Percentiles rank a stretch among this genome's conserved stretches.
These are phyloP conservation scores for Apiospora arundinis DNA, from an alignment of 2,329 filamentous ascomycete species.

Conservation along the genomic window DNA sequence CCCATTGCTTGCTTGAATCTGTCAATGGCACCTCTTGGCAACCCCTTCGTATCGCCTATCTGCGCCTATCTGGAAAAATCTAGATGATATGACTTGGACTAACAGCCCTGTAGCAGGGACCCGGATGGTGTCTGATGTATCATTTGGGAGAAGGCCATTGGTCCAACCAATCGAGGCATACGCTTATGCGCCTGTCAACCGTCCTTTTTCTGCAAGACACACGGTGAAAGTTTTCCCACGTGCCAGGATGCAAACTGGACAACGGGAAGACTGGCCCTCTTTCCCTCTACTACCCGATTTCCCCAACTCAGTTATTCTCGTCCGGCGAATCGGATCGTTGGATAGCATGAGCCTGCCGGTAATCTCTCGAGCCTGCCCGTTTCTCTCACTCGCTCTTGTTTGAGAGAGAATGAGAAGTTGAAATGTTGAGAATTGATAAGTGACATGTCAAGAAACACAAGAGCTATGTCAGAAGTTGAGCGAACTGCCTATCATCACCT, in stretches of 20 bases:
- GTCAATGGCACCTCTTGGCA: constrained; percentile 1
- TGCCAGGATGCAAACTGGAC: neutral
- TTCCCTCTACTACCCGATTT: neutral
- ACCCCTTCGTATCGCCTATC: constrained; percentile 13
- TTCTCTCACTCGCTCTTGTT: neutral
- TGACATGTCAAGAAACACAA: constrained; percentile 24
- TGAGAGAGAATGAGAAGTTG: neutral
- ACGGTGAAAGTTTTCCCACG: neutral
- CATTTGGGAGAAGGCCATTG: neutral
- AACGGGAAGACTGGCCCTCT: neutral
- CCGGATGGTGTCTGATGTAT: neutral
- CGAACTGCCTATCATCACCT: constrained; percentile 8
- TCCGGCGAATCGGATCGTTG: constrained; percentile 1
- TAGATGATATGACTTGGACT: neutral
- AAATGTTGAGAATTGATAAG: constrained; percentile 13
- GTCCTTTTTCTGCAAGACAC: constrained; percentile 4
- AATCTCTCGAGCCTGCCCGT: neutral
- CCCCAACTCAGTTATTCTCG: neutral
- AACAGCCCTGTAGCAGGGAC: constrained; percentile 14
- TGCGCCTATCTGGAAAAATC: neutral
- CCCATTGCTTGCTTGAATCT: neutral
- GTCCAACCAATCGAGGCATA: neutral
- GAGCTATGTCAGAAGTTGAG: constrained; percentile 23
- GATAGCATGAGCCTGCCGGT: neutral
- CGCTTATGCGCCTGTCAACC: constrained; percentile 5